Evolutionary conservation across 2,329 filamentous ascomycete genomes (phyloP), one percentile per base, ranked within the genome.

Genomic region (Talaromyces verruculosus): DNA sequence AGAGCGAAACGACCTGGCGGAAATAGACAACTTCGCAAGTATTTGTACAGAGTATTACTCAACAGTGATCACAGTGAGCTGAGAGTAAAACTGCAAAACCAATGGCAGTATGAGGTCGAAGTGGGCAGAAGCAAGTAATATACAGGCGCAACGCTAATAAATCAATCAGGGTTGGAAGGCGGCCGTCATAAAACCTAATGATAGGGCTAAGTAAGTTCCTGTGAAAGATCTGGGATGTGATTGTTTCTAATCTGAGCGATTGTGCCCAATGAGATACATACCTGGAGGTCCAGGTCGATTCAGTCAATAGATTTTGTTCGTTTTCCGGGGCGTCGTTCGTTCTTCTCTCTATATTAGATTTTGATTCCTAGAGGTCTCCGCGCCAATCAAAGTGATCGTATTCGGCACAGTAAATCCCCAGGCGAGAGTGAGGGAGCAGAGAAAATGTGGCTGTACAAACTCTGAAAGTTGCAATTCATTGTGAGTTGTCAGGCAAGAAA

Each of bases 401-500:
- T 69, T 62, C 62, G 22, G 69, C 68, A 69, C 41, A 66, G 65
- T 63, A n/a, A 68, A 65, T 63, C 64, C 61, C 63, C 64, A 58
- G 65, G 39, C 67, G 68, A 61, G 35, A 65, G 53, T 47, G 59
- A 60, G 51, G 67, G 55, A 68, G 67, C 60, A 66, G 69, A 65
- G 69, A 72, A 68, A 65, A 72, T 66, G 71, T 68, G 67, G 65
- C 65, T 73, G 68, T 71, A 69, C 67, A 68, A 51, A 65, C 65
- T 65, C 45, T 69, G 67, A 64, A 37, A 70, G 58, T 69, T 66
- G 69, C 41, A 71, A 73, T 73, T 74, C 77, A 79, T 79, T 58
- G 73, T 78, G 76, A 71, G 75, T 70, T 47, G 62, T 45, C 28
- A 47, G 43, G 70, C 71, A 67, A 71, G 51, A 66, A 67, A 63